Base-by-base conservation (phyloP, 1,139 yeast species). In the Blastobotrys serpentis region DNA sequence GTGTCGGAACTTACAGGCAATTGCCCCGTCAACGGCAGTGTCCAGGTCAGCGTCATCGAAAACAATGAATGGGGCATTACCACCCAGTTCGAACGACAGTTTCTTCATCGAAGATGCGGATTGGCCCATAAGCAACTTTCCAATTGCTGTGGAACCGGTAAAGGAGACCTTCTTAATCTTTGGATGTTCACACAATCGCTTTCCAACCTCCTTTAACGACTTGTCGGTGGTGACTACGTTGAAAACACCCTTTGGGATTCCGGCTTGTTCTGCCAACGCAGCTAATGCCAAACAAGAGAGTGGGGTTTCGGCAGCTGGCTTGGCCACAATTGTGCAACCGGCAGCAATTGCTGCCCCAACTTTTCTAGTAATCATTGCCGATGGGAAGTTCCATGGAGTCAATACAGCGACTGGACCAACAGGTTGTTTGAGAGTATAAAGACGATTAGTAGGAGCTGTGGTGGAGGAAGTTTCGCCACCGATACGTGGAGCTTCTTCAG, bases 351-450 rank as follows among this genome's bases (percentile, higher is more conserved):
- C 95, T 21, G 96, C 95, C 26, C 86, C 96, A 41, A 85, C 76
- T 65, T 89, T 89, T 59, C 97, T 76, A 1, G 96, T 81, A 52
- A 89, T 85, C 96, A 89, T 89, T 6, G 96, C 95, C 50, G 82
- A 73, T 17, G 97, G 98, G 70, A 89, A 89, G 67, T 89, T 90
- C 96, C 96, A 89, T 17, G 97, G 97, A 2, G 96, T 86, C 57
- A 89, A 73, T 51, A 89, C 79, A 25, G 95, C 96, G 59, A 90
- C 86, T 1, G 86, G 94, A 16, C 96, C 96, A 45, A 89, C 76
- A n/a, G 95, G 95, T 64, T 84, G 88, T 60, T 82, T 80, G 44
- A 79, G 57, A 1, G 94, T 78, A 52, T 79, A 66, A 29, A 84
- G 82, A 58, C 88, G 74, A 63, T 77, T 81, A 21, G 70, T 58